Base-by-base conservation (phyloP, 1,284 basidiomycete genomes). In the Leccinum fuscescens region DNA sequence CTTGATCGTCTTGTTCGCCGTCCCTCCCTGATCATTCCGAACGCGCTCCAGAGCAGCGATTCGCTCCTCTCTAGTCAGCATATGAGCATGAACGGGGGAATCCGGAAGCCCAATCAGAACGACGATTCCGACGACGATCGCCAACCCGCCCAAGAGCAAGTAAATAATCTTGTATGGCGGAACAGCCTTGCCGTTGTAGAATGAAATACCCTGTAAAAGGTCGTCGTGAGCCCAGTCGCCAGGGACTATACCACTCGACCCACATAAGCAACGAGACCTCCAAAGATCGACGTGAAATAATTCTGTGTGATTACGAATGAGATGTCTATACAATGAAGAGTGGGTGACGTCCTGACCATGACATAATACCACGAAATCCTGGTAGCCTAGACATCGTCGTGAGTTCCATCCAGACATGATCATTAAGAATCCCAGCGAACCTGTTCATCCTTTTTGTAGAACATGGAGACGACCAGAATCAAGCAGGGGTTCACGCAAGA, bases 391-490 rank as follows among this genome's bases (percentile, higher is more conserved):
- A 56, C 17, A 44, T 44, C 24, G 9, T 33, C 35, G 22, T 63
- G 20, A 63, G 56, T 55, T 33, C 20, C 42, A 5, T 29, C 22
- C 24, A 2, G 17, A 27, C 12, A 27, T 48, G 20, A 17, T 3
- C 3, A 6, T 31, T 4, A 33, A 1, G 4, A 20, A 37, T 15
- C 7, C 54, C 12, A 27, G 31, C 72, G 39, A 53, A 79, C 83
- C 75, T 89, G 87, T 65, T 89, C 86, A 56, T 86, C 76, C 72
- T 86, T 88, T 74, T 84, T 86, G 71, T 88, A 88, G 69, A 86
- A 88, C 81, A 86, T 86, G 6, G 83, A 82, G 37, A 89, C 82
- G 54, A 87, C 80, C 51, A 88, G 71, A 66, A 89, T 83, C 33
- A 89, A 75, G 62, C 81, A 84, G 0, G 86, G 87, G 8, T 84